Evolutionary conservation across 768 basidiomycete species (phyloP).

Genomic region (Leccinum uliginosum): DNA sequence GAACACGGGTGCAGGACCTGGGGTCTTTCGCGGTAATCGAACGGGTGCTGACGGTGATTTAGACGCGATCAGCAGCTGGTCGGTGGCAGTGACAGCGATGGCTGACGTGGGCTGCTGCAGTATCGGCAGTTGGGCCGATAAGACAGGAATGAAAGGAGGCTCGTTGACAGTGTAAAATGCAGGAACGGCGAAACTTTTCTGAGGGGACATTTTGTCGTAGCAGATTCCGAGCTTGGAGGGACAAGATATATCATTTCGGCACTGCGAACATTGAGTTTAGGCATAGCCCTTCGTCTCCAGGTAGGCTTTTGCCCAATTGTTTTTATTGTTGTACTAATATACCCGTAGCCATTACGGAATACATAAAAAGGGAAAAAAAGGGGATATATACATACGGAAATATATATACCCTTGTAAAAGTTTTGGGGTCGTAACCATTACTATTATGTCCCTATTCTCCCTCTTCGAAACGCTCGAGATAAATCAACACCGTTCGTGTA

Average conservation of each 20-base stretch:
- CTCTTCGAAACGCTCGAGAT: no score
- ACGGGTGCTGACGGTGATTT: background rate
- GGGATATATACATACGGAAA: no score
- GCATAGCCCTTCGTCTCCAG: no score
- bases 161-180: background rate
- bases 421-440: background rate
- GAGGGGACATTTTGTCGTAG: background rate
- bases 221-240: no score
- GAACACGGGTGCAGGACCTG: background rate
- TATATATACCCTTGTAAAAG: no score
- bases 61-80: background rate
- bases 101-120: background rate
- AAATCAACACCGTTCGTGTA: no score
- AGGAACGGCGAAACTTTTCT: background rate
- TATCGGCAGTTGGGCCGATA: background rate
- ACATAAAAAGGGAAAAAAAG: background rate
- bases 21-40: background rate
- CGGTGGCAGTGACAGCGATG: background rate
- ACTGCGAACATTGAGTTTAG: no score
- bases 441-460: no score
- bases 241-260: no score
- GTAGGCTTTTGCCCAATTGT: no score
- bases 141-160: background rate
- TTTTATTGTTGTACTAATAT: no score
- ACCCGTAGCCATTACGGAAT: no score